phyloP scores from a whole-genome alignment of 2,329 filamentous ascomycete species.

The Ophiosphaerella korrae region DNA sequence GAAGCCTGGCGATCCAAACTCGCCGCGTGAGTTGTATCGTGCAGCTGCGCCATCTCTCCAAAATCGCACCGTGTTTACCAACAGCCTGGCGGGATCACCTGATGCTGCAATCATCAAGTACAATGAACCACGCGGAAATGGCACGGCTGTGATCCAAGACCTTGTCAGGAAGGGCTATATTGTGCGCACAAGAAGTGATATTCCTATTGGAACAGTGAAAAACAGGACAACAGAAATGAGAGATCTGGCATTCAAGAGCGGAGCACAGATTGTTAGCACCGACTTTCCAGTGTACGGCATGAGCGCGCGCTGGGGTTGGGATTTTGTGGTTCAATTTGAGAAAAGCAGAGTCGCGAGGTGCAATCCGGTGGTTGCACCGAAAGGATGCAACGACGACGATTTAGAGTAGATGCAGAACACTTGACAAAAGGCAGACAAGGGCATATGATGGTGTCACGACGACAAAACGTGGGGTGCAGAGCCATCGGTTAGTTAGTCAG shows the following conservation, averaged over 20 bases:
- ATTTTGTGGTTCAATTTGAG: slow-evolving; percentile 50
- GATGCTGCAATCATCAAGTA: slow-evolving; percentile 59
- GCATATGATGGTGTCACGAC: too few species aligned
- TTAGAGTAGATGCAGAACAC: slow-evolving; percentile 15
- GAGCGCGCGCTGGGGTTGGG: slow-evolving; percentile 54
- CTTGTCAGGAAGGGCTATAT: slow-evolving; percentile 56
- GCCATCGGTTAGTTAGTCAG: too few species aligned
- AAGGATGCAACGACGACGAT: slow-evolving; percentile 39
- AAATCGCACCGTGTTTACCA: slow-evolving; percentile 57
- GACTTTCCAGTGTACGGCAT: slow-evolving; percentile 57
- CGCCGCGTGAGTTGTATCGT: slow-evolving; percentile 48
- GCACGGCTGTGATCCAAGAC: slow-evolving; percentile 50
- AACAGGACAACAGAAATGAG: slow-evolving; percentile 50
- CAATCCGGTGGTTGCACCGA: slow-evolving; percentile 46
- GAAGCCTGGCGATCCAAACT: slow-evolving; percentile 33
- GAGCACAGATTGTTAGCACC: slow-evolving; percentile 57
- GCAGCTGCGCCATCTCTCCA: slow-evolving; percentile 46
- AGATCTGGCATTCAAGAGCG: slow-evolving; percentile 52
- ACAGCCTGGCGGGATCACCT: slow-evolving; percentile 51
- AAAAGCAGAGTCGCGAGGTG: slow-evolving; percentile 41
- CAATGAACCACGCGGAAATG: slow-evolving; percentile 49
- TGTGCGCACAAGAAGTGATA: slow-evolving; percentile 56
- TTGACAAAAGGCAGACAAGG: too few species aligned
- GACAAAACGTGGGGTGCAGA: too few species aligned
- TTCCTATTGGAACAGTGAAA: slow-evolving; percentile 53